These are phyloP conservation scores for Malus hybrid DNA, from an alignment of 331 rosid genomes.

Conservation along the genomic window DNA sequence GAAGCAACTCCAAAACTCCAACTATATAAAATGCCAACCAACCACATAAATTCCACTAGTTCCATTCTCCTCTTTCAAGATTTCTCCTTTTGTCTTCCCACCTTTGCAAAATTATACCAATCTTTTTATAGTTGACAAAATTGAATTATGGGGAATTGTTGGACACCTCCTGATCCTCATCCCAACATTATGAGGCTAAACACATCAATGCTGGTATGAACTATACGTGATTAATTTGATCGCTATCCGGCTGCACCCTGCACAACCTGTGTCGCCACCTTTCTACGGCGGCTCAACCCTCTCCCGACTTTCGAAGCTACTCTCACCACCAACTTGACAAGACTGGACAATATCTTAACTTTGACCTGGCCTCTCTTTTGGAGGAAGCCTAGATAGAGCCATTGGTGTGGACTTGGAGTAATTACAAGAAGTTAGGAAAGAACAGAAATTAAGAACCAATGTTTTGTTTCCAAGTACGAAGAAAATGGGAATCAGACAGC, in stretches of 20 bases:
- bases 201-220: slow-evolving; percentile 8
- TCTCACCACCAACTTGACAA: slow-evolving; percentile 19
- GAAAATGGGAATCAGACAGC: neutral
- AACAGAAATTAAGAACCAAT: too few species aligned
- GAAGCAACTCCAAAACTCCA: too few species aligned
- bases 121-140: too few species aligned
- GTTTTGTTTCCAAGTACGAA: too few species aligned
- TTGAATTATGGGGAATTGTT: too few species aligned
- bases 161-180: too few species aligned
- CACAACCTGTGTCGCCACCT: slow-evolving; percentile 27
- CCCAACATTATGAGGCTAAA: neutral
- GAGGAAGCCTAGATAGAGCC: slow-evolving; percentile 33
- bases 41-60: too few species aligned
- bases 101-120: too few species aligned
- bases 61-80: too few species aligned
- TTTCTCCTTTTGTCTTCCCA: too few species aligned
- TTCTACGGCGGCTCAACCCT: slow-evolving; percentile 22
- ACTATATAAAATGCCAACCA: too few species aligned
- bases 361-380: slow-evolving; percentile 61
- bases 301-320: slow-evolving; percentile 22
- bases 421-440: too few species aligned
- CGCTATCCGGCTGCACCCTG: neutral
- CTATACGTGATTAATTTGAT: neutral
- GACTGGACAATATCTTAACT: slow-evolving; percentile 25
- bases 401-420: slow-evolving; percentile 10